phyloP scores from a whole-genome alignment of 805 yeast genomes.

The Candida qinlingensis region DNA sequence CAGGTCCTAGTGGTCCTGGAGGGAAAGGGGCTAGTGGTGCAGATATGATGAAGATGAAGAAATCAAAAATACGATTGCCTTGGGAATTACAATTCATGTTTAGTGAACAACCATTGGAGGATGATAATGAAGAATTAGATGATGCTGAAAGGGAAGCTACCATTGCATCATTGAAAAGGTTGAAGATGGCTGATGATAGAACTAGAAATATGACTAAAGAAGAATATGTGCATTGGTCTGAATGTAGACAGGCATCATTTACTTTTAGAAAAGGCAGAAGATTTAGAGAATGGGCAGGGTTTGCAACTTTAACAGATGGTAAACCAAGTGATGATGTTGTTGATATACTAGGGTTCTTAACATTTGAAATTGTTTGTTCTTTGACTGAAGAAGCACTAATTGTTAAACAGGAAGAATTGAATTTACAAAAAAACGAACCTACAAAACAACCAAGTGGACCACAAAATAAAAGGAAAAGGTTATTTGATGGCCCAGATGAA shows the following conservation, averaged over 20 bases:
- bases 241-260: conserved; percentile 95
- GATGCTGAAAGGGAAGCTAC: conserved; percentile 91
- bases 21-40: conserved; percentile 34
- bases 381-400: conserved; percentile 87
- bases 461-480: conserved; percentile 47
- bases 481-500: conserved; percentile 88
- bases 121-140: conserved; percentile 62
- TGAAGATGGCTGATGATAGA: conserved; percentile 90
- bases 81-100: conserved; percentile 97
- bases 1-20: conserved; percentile 1
- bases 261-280: conserved; percentile 92
- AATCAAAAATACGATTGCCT: conserved; percentile 77
- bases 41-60: conserved; percentile 53
- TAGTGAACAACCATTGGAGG: conserved; percentile 78
- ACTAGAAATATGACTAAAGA: conserved; percentile 92
- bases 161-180: conserved; percentile 77
- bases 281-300: conserved; percentile 95
- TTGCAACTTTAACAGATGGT: conserved; percentile 75
- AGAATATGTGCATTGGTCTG: conserved; percentile 98
- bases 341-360: conserved; percentile 89
- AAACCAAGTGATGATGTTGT: conserved; percentile 95
- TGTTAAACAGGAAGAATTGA: conserved; percentile 66
- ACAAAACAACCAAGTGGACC: conserved; percentile 26
- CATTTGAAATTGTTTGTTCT: conserved; percentile 95
- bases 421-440: conserved; percentile 29